phyloP scores from a whole-genome alignment of 305 asterid genomes.

The Fraxinus sp. region DNA sequence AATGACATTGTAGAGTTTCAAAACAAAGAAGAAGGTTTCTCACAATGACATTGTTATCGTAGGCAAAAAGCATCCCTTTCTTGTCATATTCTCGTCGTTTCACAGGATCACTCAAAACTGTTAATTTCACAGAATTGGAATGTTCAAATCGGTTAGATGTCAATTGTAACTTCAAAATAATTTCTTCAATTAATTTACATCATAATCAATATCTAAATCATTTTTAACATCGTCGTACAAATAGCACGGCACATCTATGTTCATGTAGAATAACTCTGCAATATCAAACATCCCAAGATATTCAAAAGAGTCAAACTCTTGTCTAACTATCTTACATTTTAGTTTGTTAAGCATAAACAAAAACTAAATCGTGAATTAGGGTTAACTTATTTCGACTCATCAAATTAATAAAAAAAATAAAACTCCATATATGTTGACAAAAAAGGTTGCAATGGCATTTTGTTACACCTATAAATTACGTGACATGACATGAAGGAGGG shows the following conservation, averaged over 20 bases:
- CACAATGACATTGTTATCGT: slow-evolving; percentile 64
- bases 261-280: neutral
- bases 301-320: neutral
- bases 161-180: neutral
- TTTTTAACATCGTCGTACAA: neutral
- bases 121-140: slow-evolving; percentile 20
- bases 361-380: neutral
- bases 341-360: neutral
- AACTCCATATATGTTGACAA: neutral
- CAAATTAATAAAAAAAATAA: neutral
- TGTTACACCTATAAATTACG: no score
- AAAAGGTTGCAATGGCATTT: neutral
- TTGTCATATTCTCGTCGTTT: slow-evolving; percentile 83
- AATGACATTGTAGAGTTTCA: neutral
- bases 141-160: slow-evolving; percentile 1
- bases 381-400: neutral
- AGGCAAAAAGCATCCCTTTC: slow-evolving; percentile 61
- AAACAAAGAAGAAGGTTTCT: slow-evolving; percentile 21
- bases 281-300: neutral
- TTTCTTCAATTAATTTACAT: neutral
- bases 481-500: no score
- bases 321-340: neutral
- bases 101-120: slow-evolving; percentile 84
- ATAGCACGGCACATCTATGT: neutral
- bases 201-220: neutral